These are phyloP conservation scores for Furculomyces boomerangus DNA, from an alignment of 371 early-diverging fungal species.

Conservation along the genomic window DNA sequence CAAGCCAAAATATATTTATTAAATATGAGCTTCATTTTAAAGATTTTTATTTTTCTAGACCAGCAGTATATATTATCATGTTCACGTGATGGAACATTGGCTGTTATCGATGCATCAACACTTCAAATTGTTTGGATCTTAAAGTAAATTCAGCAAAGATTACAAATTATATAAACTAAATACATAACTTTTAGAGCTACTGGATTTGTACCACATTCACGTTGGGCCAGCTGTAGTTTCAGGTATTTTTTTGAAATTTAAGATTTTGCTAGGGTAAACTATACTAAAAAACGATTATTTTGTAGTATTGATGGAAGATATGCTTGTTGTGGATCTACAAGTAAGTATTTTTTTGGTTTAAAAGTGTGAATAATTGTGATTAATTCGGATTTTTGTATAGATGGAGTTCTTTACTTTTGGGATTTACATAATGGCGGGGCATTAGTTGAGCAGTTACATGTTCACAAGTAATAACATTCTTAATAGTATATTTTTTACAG, in stretches of 20 bases:
- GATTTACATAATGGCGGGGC: slow-evolving; percentile 32
- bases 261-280: background rate
- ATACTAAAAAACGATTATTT: background rate
- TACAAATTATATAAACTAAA: background rate
- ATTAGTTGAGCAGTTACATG: slow-evolving; percentile 23
- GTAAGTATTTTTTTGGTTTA: background rate
- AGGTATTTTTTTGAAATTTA: background rate
- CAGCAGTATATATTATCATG: slow-evolving; percentile 61
- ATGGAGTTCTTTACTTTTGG: slow-evolving; percentile 64
- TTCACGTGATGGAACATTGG: slow-evolving; percentile 81
- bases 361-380: background rate
- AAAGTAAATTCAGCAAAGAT: slow-evolving; percentile 23
- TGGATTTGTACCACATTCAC: background rate
- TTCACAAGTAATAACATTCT: slow-evolving; percentile 17
- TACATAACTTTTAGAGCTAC: background rate
- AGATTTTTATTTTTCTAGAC: slow-evolving; percentile 23
- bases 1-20: background rate
- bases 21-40: background rate
- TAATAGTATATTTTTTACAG: slow-evolving; percentile 41
- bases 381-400: slow-evolving; percentile 18
- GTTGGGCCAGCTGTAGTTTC: background rate
- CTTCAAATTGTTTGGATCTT: slow-evolving; percentile 45
- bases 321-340: background rate
- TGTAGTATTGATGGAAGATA: background rate
- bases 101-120: slow-evolving; percentile 60